Evolutionary conservation across 176 grass and related monocot species (phyloP).

Genomic region (Bromus sterilis): DNA sequence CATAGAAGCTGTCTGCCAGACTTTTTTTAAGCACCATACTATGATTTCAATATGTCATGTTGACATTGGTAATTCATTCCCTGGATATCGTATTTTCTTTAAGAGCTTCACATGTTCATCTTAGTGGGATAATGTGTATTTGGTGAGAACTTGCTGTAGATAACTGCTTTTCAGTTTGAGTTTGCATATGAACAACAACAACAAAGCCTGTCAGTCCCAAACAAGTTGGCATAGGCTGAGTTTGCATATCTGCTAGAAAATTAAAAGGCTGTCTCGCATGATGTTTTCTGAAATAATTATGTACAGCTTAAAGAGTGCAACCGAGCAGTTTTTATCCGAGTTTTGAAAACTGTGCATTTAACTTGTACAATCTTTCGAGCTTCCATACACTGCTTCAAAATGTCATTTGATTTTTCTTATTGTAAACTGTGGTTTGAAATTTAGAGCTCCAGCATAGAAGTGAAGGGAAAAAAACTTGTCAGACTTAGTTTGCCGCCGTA

Average conservation of each 20-base stretch:
- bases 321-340: not conserved
- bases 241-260: not conserved
- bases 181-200: too few relatives aligned
- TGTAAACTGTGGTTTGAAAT: slow-evolving; percentile 1
- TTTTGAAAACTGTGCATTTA: not conserved
- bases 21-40: not conserved
- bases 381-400: not conserved
- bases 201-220: too few relatives aligned
- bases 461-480: not conserved
- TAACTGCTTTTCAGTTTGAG: not conserved
- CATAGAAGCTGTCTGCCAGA: not conserved
- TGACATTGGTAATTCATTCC: not conserved
- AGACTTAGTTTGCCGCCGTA: not conserved
- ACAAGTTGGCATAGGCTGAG: too few relatives aligned
- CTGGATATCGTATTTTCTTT: not conserved
- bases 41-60: not conserved
- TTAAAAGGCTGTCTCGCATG: not conserved
- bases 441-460: not conserved
- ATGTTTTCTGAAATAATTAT: not conserved
- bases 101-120: not conserved
- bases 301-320: not conserved
- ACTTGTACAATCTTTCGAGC: not conserved
- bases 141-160: not conserved
- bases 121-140: not conserved
- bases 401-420: too few relatives aligned